Base-by-base conservation (phyloP, 1,139 yeast genomes). In the Pichia sp. region DNA sequence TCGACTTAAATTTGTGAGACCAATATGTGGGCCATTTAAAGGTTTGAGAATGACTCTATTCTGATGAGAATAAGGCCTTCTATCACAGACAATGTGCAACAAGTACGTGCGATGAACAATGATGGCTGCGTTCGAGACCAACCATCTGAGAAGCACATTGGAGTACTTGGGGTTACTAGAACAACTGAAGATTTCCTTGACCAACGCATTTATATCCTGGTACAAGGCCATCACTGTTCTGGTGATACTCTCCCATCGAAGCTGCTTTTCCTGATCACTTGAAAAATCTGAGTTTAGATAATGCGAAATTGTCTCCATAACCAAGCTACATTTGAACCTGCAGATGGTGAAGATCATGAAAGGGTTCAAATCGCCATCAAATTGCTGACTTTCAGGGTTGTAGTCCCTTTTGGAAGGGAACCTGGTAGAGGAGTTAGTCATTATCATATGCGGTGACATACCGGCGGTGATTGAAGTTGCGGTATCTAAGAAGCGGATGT, bases 381-480 rank as follows among this genome's bases (percentile, higher is more conserved):
- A 58, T 27, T 57, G 45, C 9, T 48, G 46, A 29, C 58, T 52
- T 46, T 46, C 45, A 4, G 49, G 48, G 52, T 58, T 56, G 41
- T 43, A 59, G 12, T 56, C 61, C 36, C 46, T 33, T 48, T 58
- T 60, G 9, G 59, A 60, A 9, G 62, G 62, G 12, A 60, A 55
- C 14, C 55, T 53, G 0, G 58, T 46, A 6, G 62, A 58, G 3
- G 61, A 55, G 50, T 58, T 60, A 2, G 54, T 54, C 58, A 58
- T 57, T 34, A 58, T 55, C 61, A 60, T 56, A 51, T 58, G 62
- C 3, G 62, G 62, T 3, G 62, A 56, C 51, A 60, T 49, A 24
- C 62, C 62, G 12, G 60, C 52, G 44, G 55, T 52, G 41, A 54
- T 31, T 20, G 62, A 58, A 2, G 61, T 41, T 20, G 60, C 34